Evolutionary conservation across 208 protist genomes (phyloP).

Genomic region (Wallacemonas sp.): DNA sequence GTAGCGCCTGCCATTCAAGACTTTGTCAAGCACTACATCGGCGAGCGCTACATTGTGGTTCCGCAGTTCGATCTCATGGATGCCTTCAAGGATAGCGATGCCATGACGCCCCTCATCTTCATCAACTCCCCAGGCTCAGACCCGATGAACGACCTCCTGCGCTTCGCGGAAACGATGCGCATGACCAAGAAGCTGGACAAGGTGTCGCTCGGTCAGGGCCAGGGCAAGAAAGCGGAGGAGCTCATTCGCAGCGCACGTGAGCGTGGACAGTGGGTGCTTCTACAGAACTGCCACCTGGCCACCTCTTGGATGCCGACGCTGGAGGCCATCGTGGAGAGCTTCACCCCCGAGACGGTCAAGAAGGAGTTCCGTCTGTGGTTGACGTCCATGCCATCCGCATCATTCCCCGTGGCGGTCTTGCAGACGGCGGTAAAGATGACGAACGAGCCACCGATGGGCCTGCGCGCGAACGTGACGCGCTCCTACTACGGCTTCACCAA

Average conservation of each 20-base stretch:
- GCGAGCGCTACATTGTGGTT: slow-evolving; percentile 93
- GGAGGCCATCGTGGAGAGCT: slow-evolving; percentile 93
- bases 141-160: slow-evolving; percentile 94
- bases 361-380: slow-evolving; percentile 98
- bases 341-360: slow-evolving; percentile 92
- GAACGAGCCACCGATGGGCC: slow-evolving; percentile 98
- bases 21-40: slow-evolving; percentile 91
- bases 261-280: slow-evolving; percentile 93
- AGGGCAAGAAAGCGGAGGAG: slow-evolving; percentile 94
- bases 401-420: slow-evolving; percentile 98
- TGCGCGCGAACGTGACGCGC: slow-evolving; percentile 95
- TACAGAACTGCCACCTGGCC: slow-evolving; percentile 98
- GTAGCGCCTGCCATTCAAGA: slow-evolving; percentile 93
- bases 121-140: slow-evolving; percentile 96
- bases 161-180: slow-evolving; percentile 94
- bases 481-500: slow-evolving; percentile 93
- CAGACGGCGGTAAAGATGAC: slow-evolving; percentile 98
- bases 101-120: slow-evolving; percentile 96
- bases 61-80: slow-evolving; percentile 95
- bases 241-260: slow-evolving; percentile 83
- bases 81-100: slow-evolving; percentile 93
- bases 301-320: slow-evolving; percentile 94
- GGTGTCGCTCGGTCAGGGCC: slow-evolving; percentile 96
- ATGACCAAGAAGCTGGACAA: slow-evolving; percentile 94
- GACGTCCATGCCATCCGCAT: slow-evolving; percentile 95